These are phyloP conservation scores for Elaeis oleifera DNA, from an alignment of 202 grass and related monocot species.

Conservation along the genomic window DNA sequence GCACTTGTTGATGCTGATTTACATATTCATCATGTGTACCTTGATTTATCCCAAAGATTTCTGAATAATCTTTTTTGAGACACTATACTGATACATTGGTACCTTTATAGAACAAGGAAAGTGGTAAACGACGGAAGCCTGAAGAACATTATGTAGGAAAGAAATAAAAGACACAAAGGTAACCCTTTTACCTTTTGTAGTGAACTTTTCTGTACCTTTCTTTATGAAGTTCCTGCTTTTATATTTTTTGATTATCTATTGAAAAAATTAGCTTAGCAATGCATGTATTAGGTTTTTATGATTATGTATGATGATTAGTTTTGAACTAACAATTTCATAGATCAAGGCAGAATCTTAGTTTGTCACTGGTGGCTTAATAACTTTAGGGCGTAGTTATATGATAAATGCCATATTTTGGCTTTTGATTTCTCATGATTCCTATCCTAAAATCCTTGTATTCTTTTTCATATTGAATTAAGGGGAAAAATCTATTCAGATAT, in stretches of 20 bases:
- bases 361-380: neutral
- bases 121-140: conserved; percentile 48
- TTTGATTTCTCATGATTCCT: conserved; percentile 16
- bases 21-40: too few species aligned
- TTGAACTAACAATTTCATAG: too few species aligned
- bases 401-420: conserved; percentile 4
- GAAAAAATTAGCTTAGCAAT: neutral
- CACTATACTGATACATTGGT: neutral
- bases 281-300: too few species aligned
- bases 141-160: conserved; percentile 68
- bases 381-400: neutral
- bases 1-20: too few species aligned
- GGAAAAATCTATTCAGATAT: neutral
- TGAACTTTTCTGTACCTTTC: neutral
- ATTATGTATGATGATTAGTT: too few species aligned
- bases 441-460: conserved; percentile 20
- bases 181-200: conserved; percentile 18
- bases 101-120: conserved; percentile 62
- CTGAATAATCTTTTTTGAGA: too few species aligned
- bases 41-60: too few species aligned
- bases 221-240: conserved; percentile 13
- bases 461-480: neutral
- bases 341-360: too few species aligned
- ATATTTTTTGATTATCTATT: neutral
- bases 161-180: conserved; percentile 76